Evolutionary conservation across 2,329 filamentous ascomycete species (phyloP), one percentile per base, ranked within the genome.

Genomic region (Colletotrichum magnum): DNA sequence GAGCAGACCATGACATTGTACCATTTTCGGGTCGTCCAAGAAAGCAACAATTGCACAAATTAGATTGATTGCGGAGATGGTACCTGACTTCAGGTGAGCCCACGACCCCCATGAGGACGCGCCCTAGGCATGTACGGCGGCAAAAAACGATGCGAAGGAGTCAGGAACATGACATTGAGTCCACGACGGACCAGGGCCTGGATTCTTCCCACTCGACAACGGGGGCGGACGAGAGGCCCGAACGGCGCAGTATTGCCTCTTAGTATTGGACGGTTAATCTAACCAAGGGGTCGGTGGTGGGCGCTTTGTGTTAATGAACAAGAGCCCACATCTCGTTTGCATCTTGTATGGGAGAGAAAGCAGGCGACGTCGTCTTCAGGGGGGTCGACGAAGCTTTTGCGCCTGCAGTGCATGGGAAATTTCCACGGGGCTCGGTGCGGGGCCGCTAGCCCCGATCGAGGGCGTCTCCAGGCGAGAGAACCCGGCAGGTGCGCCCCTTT

Each of bases 71-170:
- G 51, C 56, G 56, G 56, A 67, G 51, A 24, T 47, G 56, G 56
- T 58, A n/a, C 67, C 67, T 69, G 57, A 39, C 67, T 69, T 69
- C 67, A 69, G 67, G 67, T 69, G 67, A 69, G 66, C 50, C 62
- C 56, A 57, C 66, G 62, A 56, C 16, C 58, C 16, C 58, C 13
- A 61, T 52, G 62, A 66, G 62, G 67, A 56, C 62, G 57, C 62
- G 36, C 56, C 62, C 41, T 66, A 26, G 50, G 41, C 41, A 43
- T 10, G 41, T 43, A 58, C 56, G 51, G 66, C 56, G 66, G 62
- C 66, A 66, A 69, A 54, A 54, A n/a, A 45, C 58, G 21, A 24
- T 54, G 52, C 16, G 47, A 45, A 58, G 16, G 53, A 59, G 28
- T 52, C 61, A 58, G 45, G 52, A 45, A 47, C 21, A 32, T 32